A percentile compares a stretch with the other conserved stretches of the same genome.
These are phyloP conservation scores for Xylaria digitata DNA, from an alignment of 2,329 filamentous ascomycete genomes.

Conservation along the genomic window DNA sequence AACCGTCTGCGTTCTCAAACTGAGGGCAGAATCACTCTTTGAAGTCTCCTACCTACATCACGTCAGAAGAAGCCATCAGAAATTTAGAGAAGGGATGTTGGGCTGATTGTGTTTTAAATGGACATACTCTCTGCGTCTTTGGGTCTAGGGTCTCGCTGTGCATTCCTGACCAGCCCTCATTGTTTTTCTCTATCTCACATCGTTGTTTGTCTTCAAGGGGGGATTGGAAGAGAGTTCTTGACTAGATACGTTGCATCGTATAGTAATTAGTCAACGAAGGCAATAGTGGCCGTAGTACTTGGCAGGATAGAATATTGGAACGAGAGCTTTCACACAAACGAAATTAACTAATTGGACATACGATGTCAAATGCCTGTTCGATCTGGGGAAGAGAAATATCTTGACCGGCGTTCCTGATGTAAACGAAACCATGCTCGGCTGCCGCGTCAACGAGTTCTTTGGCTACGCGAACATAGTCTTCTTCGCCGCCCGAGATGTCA, in stretches of 20 bases:
- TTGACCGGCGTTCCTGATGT: conserved; percentile 79
- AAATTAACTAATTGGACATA: conserved; percentile 54
- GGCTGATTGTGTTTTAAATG: neutral
- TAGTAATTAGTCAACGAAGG: conserved; percentile 8
- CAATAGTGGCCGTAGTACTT: neutral
- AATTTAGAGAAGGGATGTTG: neutral
- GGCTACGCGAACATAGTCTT: conserved; percentile 66
- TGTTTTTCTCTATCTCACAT: conserved; percentile 82
- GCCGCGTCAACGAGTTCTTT: conserved; percentile 82
- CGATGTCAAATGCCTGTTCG: conserved; percentile 77
- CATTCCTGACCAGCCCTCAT: conserved; percentile 90
- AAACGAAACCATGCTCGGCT: conserved; percentile 87
- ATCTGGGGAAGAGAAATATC: conserved; percentile 76
- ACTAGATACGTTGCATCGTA: conserved; percentile 58
- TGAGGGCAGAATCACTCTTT: conserved; percentile 73
- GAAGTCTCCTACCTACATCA: conserved; percentile 76
- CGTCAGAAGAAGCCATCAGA: conserved; percentile 23
- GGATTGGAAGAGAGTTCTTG: conserved; percentile 76
- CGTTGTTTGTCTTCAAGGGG: conserved; percentile 77
- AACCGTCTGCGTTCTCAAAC: conserved; percentile 1
- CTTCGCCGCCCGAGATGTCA: conserved; percentile 74
- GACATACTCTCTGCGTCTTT: conserved; percentile 76
- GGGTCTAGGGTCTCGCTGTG: conserved; percentile 90
- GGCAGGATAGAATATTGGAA: neutral
- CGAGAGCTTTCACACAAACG: neutral